Evolutionary conservation across 768 basidiomycete species (phyloP).

Genomic region (Boletales sp.): DNA sequence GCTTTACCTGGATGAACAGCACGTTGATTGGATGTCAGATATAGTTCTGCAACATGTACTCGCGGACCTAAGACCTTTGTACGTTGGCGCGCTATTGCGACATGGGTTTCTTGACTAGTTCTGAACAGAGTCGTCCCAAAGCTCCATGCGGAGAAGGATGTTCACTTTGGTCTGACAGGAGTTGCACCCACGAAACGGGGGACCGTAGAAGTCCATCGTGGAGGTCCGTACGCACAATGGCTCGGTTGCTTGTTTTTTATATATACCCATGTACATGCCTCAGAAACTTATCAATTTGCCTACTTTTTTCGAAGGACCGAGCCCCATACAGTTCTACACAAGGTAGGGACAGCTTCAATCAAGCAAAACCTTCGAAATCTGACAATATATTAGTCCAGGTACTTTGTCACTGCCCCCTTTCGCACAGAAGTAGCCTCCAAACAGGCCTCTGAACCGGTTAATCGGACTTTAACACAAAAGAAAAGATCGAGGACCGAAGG

Average conservation of each 20-base stretch:
- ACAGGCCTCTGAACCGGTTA: slow-evolving; percentile 4
- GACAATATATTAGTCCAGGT: slow-evolving; percentile 34
- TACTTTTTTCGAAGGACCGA: slow-evolving; percentile 86
- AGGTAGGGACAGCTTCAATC: slow-evolving; percentile 45
- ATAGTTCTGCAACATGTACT: slow-evolving; percentile 74
- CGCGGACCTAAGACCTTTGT: slow-evolving; percentile 74
- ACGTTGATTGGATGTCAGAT: slow-evolving; percentile 91
- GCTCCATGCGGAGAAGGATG: slow-evolving; percentile 55
- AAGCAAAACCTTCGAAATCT: not conserved
- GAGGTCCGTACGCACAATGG: slow-evolving; percentile 45
- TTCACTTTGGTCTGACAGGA: slow-evolving; percentile 35
- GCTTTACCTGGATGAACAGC: slow-evolving; percentile 86
- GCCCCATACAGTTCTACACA: slow-evolving; percentile 76
- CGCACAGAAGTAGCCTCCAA: slow-evolving; percentile 17
- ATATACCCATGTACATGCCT: slow-evolving; percentile 1
- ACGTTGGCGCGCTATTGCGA: slow-evolving; percentile 10
- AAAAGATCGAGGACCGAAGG: slow-evolving; percentile 20
- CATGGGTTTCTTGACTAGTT: not conserved
- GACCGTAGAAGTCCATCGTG: slow-evolving; percentile 79
- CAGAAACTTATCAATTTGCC: slow-evolving; percentile 87
- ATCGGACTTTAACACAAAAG: slow-evolving; percentile 3
- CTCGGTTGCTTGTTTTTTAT: slow-evolving; percentile 3
- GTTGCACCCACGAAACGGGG: slow-evolving; percentile 54
- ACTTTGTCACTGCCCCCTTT: slow-evolving; percentile 35
- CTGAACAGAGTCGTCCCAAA: slow-evolving; percentile 61